phyloP scores from a whole-genome alignment of 306 rosid genomes.

The Ceratonia siliqua region DNA sequence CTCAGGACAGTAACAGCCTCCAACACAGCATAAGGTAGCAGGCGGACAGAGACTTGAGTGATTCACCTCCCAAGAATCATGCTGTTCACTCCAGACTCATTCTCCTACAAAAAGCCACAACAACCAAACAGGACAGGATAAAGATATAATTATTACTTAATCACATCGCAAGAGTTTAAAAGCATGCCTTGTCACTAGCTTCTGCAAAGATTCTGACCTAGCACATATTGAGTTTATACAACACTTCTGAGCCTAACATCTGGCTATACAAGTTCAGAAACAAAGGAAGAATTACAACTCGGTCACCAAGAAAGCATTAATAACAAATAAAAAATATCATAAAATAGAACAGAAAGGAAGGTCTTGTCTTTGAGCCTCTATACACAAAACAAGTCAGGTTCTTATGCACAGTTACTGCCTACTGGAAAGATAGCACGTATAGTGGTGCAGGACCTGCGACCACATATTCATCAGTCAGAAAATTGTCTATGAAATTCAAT shows the following conservation, averaged over 20 bases:
- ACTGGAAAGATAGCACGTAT: constrained; percentile 76
- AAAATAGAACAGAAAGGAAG: constrained; percentile 37
- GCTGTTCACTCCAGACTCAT: constrained; percentile 41
- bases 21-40: constrained; percentile 26
- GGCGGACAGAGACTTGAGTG: constrained; percentile 11
- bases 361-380: constrained; percentile 51
- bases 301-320: constrained; percentile 29
- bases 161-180: constrained; percentile 19
- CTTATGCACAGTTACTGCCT: constrained; percentile 72
- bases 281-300: constrained; percentile 39
- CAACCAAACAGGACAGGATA: constrained; percentile 56
- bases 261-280: constrained; percentile 58
- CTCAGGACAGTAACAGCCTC: constrained; percentile 22
- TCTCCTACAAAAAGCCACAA: constrained; percentile 52
- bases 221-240: constrained; percentile 52
- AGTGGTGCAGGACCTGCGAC: constrained; percentile 95
- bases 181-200: constrained; percentile 51
- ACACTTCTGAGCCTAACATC: constrained; percentile 46
- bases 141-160: constrained; percentile 55
- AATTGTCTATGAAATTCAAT: constrained; percentile 52
- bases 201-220: constrained; percentile 58
- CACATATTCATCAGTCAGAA: constrained; percentile 80
- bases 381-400: constrained; percentile 56
- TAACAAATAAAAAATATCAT: neutral
- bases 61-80: constrained; percentile 29